Evolutionary conservation across 805 yeast species (phyloP).

Genomic region (Isabelozyma rhagii): DNA sequence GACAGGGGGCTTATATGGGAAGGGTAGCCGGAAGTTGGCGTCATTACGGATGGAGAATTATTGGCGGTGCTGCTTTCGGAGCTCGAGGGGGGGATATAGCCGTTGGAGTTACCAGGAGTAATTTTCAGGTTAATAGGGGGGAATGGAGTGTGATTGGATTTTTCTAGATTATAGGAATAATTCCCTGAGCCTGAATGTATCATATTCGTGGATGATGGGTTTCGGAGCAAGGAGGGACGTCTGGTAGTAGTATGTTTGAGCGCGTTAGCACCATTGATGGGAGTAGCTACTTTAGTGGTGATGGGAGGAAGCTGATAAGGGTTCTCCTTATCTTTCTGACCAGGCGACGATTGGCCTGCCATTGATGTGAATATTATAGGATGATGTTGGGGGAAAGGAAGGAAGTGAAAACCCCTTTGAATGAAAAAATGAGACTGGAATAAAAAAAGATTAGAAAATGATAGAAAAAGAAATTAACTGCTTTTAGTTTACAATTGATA

Average conservation of each 20-base stretch:
- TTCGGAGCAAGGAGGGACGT: slow-evolving; percentile 6
- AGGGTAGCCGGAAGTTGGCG: not conserved
- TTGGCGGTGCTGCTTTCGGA: not conserved
- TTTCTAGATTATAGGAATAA: not conserved
- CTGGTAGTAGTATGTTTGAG: slow-evolving; percentile 4
- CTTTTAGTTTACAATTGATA: not conserved
- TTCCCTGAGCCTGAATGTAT: not conserved
- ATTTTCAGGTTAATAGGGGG: not conserved
- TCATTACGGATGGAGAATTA: not conserved
- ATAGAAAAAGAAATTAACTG: not conserved
- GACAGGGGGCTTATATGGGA: not conserved
- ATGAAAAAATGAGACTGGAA: not conserved
- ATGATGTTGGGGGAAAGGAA: no score
- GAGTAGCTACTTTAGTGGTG: not conserved
- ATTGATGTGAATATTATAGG: no score
- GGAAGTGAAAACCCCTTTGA: no score
- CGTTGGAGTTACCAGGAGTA: not conserved
- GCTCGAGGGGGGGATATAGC: not conserved
- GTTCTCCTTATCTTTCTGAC: not conserved
- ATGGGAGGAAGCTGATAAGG: not conserved
- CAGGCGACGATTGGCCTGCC: not conserved
- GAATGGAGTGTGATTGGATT: not conserved
- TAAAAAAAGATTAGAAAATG: not conserved
- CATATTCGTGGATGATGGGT: slow-evolving; percentile 1
- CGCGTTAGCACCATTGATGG: not conserved